Base-by-base conservation (phyloP, 2,329 filamentous ascomycete genomes). In the Diaporthe citrichinensis region DNA sequence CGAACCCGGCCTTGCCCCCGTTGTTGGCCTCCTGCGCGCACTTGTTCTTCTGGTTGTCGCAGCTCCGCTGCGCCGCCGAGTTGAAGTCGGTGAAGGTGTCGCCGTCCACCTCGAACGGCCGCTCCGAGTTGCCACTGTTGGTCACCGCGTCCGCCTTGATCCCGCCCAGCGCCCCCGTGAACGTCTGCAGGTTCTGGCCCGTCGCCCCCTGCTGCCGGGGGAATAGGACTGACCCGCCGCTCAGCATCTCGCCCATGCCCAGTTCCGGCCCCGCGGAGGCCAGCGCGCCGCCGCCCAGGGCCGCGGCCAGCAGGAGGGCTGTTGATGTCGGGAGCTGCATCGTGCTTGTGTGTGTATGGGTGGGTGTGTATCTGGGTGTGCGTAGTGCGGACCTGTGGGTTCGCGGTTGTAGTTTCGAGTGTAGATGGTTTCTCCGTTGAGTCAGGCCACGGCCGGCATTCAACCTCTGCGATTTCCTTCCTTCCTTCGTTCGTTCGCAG, bases 21-120 rank as follows among this genome's bases (percentile, higher is more conserved):
- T 79, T 81, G 77, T 89, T 88, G 46, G 86, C 86, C 28, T 81
- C 69, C 34, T 85, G 76, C n/a, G 85, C 84, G 75, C 88, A 89
- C 25, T 79, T 80, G 77, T 89, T 88, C 79, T 87, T 85, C 79
- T 89, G 88, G 78, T 86, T 86, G 78, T 88, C 86, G 81, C 88
- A 89, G 1, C 86, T 83, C 31, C 86, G 82, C 72, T 84, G 82
- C 8, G 84, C 83, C 0, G 88, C 88, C 14, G 83, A 81, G 34
- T 79, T 44, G 78, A 86, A 89, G 79, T 87, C 84, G 73, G 81
- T 79, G 86, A 88, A 88, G 1, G 85, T 87, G 74, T 86, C 82
- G 23, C 85, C 86, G 53, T 84, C 80, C 4, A 88, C 86, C 69
- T 83, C 81, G 76, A 86, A 89, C 2, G 85, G 87, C 55, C 85